Evolutionary conservation across 805 yeast species (phyloP).

Genomic region (Wickerhamiella occidentalis): DNA sequence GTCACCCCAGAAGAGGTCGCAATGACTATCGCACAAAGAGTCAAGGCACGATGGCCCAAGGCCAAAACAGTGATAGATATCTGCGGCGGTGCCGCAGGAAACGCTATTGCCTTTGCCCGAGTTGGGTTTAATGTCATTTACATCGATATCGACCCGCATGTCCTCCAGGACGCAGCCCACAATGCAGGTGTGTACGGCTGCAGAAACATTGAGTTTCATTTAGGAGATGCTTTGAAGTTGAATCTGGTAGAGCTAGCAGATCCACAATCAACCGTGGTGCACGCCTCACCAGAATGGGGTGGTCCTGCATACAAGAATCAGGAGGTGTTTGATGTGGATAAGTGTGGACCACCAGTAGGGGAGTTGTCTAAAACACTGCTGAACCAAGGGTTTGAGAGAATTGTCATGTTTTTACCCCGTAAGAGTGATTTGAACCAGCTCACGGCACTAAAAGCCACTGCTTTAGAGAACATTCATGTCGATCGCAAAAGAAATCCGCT

Average conservation of each 20-base stretch:
- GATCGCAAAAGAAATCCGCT: background rate
- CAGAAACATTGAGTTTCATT: conserved; percentile 35
- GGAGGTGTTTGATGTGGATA: conserved; percentile 18
- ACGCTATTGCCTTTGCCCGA: conserved; percentile 57
- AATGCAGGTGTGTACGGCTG: conserved; percentile 58
- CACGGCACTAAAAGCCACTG: conserved; percentile 14
- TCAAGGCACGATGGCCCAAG: conserved; percentile 14
- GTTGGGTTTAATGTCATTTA: conserved; percentile 26
- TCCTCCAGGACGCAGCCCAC: conserved; percentile 27
- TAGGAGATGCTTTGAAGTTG: conserved; percentile 39
- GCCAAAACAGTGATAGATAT: conserved; percentile 40
- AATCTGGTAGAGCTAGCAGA: conserved; percentile 11
- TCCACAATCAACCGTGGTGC: conserved; percentile 15
- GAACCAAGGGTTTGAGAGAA: conserved; percentile 9
- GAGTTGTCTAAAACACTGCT: conserved; percentile 13
- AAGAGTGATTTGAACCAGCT: conserved; percentile 16
- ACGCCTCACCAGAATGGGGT: conserved; percentile 24
- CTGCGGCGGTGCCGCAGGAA: conserved; percentile 85
- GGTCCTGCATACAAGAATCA: conserved; percentile 18
- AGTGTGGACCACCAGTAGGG: conserved; percentile 16
- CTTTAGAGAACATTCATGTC: conserved; percentile 15
- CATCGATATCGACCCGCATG: conserved; percentile 22
- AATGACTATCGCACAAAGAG: conserved; percentile 27
- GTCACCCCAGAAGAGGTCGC: conserved; percentile 80
- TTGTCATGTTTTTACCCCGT: conserved; percentile 18